Evolutionary conservation across 1,284 basidiomycete genomes (phyloP).

Genomic region (Tylopilus sp.): DNA sequence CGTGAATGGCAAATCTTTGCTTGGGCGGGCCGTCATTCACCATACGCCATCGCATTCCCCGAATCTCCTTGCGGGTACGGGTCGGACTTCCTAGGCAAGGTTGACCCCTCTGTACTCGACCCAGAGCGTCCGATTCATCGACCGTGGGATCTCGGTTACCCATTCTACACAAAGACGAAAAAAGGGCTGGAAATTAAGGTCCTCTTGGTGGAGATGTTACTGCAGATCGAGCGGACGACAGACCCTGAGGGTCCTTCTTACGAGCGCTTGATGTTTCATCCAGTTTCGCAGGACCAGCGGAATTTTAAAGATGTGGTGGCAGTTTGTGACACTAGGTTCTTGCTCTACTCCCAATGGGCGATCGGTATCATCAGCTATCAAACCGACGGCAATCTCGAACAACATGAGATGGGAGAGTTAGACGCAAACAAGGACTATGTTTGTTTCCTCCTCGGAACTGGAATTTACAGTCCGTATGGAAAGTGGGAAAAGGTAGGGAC

Average conservation of each 20-base stretch:
- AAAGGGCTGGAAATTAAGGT: conserved; percentile 4
- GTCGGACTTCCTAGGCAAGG: not conserved
- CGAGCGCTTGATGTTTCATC: not conserved
- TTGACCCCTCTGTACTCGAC: not conserved
- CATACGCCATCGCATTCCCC: conserved; percentile 4
- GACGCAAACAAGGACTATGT: not conserved
- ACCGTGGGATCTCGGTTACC: conserved; percentile 6
- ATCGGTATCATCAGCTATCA: conserved; percentile 7
- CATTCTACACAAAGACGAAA: conserved; percentile 4
- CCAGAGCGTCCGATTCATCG: conserved; percentile 2
- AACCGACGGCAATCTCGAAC: not conserved
- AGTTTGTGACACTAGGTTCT: conserved; percentile 2
- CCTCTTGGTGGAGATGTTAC: conserved; percentile 4
- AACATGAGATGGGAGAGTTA: not conserved
- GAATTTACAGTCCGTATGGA: conserved; percentile 1
- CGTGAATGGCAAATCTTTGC: conserved; percentile 9
- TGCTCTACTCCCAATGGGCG: conserved; percentile 6
- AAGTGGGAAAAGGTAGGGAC: conserved; percentile 10
- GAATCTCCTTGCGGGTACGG: conserved; percentile 2
- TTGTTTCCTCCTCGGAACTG: not conserved
- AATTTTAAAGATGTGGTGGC: not conserved
- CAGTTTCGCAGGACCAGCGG: not conserved
- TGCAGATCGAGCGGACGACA: conserved; percentile 1
- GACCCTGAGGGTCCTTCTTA: not conserved
- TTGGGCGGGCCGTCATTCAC: conserved; percentile 4